A percentile compares a stretch with the other conserved stretches of the same genome.
Evolutionary conservation across 441 rosid genomes (phyloP).

Genomic region (Brassica hybrid): DNA sequence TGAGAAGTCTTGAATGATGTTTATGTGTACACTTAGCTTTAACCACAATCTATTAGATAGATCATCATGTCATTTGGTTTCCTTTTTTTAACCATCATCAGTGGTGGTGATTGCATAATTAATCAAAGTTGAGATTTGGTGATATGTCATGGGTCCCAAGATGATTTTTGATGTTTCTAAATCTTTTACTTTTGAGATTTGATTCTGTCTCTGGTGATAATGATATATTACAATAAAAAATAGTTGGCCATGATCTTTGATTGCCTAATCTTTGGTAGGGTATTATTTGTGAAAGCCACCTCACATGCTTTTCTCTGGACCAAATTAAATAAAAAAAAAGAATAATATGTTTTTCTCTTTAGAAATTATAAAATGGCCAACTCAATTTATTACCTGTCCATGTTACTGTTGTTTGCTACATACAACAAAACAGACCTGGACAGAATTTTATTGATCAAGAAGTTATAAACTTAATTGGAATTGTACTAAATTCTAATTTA

Average conservation of each 20-base stretch:
- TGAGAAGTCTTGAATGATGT: slow-evolving; percentile 18
- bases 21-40: not conserved
- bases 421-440: slow-evolving; percentile 12
- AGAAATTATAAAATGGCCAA: slow-evolving; percentile 24
- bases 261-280: slow-evolving; percentile 29
- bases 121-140: slow-evolving; percentile 36
- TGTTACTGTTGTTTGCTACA: slow-evolving; percentile 33
- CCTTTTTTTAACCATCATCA: not conserved
- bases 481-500: not conserved
- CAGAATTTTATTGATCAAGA: not conserved
- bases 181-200: slow-evolving; percentile 26
- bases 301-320: slow-evolving; percentile 32
- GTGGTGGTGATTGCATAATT: slow-evolving; percentile 16
- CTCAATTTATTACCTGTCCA: slow-evolving; percentile 27
- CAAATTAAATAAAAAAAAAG: not conserved
- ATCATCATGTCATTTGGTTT: slow-evolving; percentile 10
- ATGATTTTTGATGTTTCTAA: slow-evolving; percentile 37
- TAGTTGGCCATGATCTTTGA: slow-evolving; percentile 23
- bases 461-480: not conserved
- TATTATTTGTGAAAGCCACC: slow-evolving; percentile 20
- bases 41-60: not conserved
- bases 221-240: slow-evolving; percentile 17
- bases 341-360: not conserved
- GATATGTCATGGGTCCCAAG: slow-evolving; percentile 37
- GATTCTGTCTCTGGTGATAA: slow-evolving; percentile 33